These are phyloP conservation scores for Zygoascus hellenicus DNA, from an alignment of 1,139 yeast species.

Conservation along the genomic window DNA sequence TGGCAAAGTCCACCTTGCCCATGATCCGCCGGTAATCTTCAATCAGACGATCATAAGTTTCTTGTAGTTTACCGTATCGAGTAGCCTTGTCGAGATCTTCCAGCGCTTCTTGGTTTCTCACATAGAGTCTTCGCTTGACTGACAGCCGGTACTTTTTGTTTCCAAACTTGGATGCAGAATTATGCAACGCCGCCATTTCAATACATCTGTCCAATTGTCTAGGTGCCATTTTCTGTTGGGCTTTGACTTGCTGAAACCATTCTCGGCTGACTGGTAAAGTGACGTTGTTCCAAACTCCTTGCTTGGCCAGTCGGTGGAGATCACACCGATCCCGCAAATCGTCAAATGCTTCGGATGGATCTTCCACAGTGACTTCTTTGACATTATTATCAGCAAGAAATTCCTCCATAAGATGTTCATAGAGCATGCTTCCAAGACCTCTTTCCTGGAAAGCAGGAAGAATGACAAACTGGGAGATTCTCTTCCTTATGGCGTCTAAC, in stretches of 20 bases:
- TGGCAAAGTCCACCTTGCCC: slow-evolving; percentile 53
- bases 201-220: slow-evolving; percentile 72
- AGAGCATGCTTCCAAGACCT: slow-evolving; percentile 66
- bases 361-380: slow-evolving; percentile 84
- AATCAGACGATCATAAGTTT: slow-evolving; percentile 62
- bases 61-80: slow-evolving; percentile 62
- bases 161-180: slow-evolving; percentile 28
- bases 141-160: slow-evolving; percentile 46
- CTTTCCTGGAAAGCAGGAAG: slow-evolving; percentile 71
- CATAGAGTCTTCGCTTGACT: slow-evolving; percentile 66
- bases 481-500: slow-evolving; percentile 44
- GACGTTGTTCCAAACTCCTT: slow-evolving; percentile 29
- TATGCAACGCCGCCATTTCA: slow-evolving; percentile 64
- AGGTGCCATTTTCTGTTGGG: slow-evolving; percentile 55
- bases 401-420: slow-evolving; percentile 45
- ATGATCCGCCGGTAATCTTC: slow-evolving; percentile 63
- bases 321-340: slow-evolving; percentile 84
- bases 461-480: slow-evolving; percentile 82
- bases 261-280: slow-evolving; percentile 30
- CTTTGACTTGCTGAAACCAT: slow-evolving; percentile 42
- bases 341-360: slow-evolving; percentile 91
- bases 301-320: slow-evolving; percentile 45
- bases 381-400: slow-evolving; percentile 54
- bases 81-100: slow-evolving; percentile 56
- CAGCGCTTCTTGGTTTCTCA: slow-evolving; percentile 75